These are phyloP conservation scores for Orychophragmus violaceus DNA, from an alignment of 345 rosid genomes.

Conservation along the genomic window DNA sequence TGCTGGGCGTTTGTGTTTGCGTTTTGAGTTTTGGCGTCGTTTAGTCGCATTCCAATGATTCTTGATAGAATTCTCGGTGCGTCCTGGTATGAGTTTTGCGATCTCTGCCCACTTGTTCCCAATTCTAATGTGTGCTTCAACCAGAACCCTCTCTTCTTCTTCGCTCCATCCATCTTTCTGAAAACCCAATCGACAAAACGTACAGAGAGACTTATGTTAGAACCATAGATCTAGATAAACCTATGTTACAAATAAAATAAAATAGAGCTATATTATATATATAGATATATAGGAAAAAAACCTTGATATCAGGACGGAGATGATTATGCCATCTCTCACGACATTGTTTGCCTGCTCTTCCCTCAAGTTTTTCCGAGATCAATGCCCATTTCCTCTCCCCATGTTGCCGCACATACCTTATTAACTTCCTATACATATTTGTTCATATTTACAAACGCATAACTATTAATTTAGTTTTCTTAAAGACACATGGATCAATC, in stretches of 20 bases:
- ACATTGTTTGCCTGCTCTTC: conserved; percentile 95
- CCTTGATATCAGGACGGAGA: conserved; percentile 92
- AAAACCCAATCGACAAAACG: background rate
- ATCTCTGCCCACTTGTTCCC: conserved; percentile 98
- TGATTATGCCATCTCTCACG: conserved; percentile 99
- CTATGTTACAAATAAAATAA: background rate
- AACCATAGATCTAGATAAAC: background rate
- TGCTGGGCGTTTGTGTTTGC: conserved; percentile 43
- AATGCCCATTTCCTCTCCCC: conserved; percentile 89
- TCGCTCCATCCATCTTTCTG: conserved; percentile 94
- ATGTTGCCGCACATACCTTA: conserved; percentile 69
- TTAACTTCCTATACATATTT: conserved; percentile 47
- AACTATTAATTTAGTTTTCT: background rate
- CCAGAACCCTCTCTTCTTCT: conserved; percentile 70
- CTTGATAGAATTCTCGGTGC: conserved; percentile 86
- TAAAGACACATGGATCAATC: background rate
- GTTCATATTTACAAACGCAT: background rate
- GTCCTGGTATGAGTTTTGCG: conserved; percentile 70
- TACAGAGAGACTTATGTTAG: background rate
- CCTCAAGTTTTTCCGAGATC: conserved; percentile 67
- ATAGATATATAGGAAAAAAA: conserved; percentile 32
- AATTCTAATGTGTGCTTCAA: conserved; percentile 61
- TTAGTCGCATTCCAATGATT: conserved; percentile 96
- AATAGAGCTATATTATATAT: too few relatives aligned
- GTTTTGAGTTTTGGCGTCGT: conserved; percentile 68